Percentiles rank a stretch among this genome's conserved stretches.
These are phyloP conservation scores for Lasiosphaeriaceae sp. DNA, from an alignment of 495 filamentous ascomycete species.

Conservation along the genomic window DNA sequence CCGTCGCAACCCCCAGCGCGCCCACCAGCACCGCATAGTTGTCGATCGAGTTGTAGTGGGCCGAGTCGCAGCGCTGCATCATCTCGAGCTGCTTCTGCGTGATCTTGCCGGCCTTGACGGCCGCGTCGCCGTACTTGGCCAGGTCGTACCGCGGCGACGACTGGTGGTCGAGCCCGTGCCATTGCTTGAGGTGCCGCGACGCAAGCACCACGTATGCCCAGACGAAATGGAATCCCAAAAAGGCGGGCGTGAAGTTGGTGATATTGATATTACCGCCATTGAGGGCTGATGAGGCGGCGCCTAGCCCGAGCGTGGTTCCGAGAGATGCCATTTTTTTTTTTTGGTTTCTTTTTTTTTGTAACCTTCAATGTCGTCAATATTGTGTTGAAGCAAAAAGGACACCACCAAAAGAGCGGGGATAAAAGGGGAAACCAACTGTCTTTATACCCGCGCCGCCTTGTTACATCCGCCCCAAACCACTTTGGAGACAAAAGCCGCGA, in stretches of 20 bases:
- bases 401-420: too few relatives aligned
- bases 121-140: slow-evolving; percentile 45
- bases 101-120: slow-evolving; percentile 48
- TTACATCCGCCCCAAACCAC: too few relatives aligned
- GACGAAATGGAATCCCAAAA: slow-evolving; percentile 45
- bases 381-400: too few relatives aligned
- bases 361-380: too few relatives aligned
- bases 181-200: slow-evolving; percentile 39
- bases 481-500: too few relatives aligned
- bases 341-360: too few relatives aligned
- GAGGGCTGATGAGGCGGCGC: too few relatives aligned
- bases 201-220: slow-evolving; percentile 44
- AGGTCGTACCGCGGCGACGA: slow-evolving; percentile 47
- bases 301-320: too few relatives aligned
- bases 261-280: too few relatives aligned
- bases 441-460: too few relatives aligned
- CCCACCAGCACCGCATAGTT: slow-evolving; percentile 45
- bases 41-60: slow-evolving; percentile 48
- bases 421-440: too few relatives aligned
- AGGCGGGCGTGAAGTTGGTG: slow-evolving; percentile 34
- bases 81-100: slow-evolving; percentile 39
- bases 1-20: slow-evolving; percentile 27
- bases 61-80: slow-evolving; percentile 45
- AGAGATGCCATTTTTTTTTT: too few relatives aligned
- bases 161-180: slow-evolving; percentile 49